Evolutionary conservation across 148 eudicot species (phyloP), one percentile per base, ranked within the genome.

Genomic region (Linanthus parryae): DNA sequence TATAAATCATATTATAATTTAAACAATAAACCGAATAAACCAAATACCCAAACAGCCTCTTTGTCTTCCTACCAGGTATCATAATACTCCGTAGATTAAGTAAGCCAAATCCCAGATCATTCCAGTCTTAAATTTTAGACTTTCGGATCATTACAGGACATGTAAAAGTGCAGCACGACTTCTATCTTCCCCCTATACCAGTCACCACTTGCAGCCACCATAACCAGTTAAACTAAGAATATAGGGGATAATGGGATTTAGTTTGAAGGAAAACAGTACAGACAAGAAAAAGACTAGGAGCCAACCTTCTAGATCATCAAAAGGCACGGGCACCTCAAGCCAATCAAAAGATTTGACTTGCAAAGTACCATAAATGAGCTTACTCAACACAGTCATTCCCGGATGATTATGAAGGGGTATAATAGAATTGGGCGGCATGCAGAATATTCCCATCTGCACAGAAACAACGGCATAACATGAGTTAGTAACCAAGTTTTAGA

Each of bases 321-420:
- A 77, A 56, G 75, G 75, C 48, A 66, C 86, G 31, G 88, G 85
- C 23, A 74, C 51, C 58, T 82, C 83, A 29, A 87, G 67, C 99
- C 99, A 92, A 74, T 92, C 99, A 72, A 77, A 88, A 11, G 99
- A 77, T 68, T 56, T 77, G 55, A 80, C 96, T 44, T 69, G 85
- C 28, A 92, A 47, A 31, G 99, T 54, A 55, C 99, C 99, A 76
- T 81, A 91, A 16, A 92, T 54, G 64, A 92, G 88, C 76, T 92
- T 92, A 85, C 99, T 92, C 66, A 92, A 62, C 50, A 92, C 99
- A 22, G 99, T 92, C 99, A 92, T 92, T 68, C 99, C 96, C 21
- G 99, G 99, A 74, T 92, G 99, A 67, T 92, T 92, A 61, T 92
- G 99, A 66, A 92, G 85, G 26, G 99, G 99, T 64, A 92, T 87